Percentiles rank a stretch among this genome's conserved stretches.
Evolutionary conservation across 768 basidiomycete species (phyloP).

Genomic region (Hygrophoropsis aurantiaca): DNA sequence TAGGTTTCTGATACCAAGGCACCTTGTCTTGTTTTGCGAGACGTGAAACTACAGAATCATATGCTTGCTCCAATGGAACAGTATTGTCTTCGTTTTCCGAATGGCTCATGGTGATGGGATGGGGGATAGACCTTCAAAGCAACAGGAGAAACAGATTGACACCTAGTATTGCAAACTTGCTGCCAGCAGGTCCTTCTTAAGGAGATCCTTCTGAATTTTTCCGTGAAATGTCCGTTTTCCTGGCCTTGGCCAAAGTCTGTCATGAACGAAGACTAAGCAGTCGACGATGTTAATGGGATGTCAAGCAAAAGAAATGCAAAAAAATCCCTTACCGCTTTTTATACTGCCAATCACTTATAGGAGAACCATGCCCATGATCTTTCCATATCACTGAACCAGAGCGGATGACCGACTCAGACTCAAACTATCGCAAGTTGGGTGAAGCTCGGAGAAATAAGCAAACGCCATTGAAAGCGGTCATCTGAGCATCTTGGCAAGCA

Average conservation of each 20-base stretch:
- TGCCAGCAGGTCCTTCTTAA: too few species aligned
- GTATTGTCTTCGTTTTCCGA: not conserved
- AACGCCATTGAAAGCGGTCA: not conserved
- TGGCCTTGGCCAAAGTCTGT: too few species aligned
- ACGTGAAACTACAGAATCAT: slow-evolving; percentile 12
- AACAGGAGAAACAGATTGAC: not conserved
- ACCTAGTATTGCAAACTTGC: not conserved
- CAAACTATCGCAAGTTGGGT: too few species aligned
- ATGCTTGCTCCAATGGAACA: not conserved
- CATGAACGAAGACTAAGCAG: too few species aligned
- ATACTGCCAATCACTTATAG: too few species aligned
- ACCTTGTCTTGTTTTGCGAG: slow-evolving; percentile 42
- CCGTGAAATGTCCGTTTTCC: slow-evolving; percentile 1
- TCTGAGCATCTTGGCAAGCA: not conserved
- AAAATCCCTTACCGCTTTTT: too few species aligned
- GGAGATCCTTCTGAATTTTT: not conserved
- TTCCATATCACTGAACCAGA: too few species aligned
- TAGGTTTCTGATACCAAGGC: slow-evolving; percentile 65
- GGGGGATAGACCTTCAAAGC: not conserved
- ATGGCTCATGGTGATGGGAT: not conserved
- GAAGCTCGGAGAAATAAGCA: too few species aligned
- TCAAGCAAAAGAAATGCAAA: too few species aligned
- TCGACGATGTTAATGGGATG: too few species aligned
- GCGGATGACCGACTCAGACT: too few species aligned
- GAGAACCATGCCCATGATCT: too few species aligned